Base-by-base conservation (phyloP, 2,329 filamentous ascomycete genomes). In the Ceratocystis eucalypticola region DNA sequence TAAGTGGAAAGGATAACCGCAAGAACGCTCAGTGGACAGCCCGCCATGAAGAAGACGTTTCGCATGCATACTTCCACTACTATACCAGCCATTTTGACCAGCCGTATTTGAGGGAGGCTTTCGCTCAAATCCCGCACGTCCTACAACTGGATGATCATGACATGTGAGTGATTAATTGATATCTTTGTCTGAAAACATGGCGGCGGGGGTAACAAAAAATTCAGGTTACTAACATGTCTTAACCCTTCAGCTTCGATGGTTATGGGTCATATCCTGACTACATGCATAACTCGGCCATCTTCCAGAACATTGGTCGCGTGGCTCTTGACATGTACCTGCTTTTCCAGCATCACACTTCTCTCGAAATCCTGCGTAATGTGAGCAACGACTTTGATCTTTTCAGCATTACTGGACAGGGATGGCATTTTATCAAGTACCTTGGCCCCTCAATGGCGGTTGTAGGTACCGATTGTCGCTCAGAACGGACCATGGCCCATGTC, bases 11-110 rank as follows among this genome's bases (percentile, higher is more conserved):
- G 70, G 94, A 97, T 66, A 94, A 91, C 71, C 83, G 95, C 67
- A 96, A 92, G 78, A 95, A 87, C 71, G 87, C 91, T 0, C 82
- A 87, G 55, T 99, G 94, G 94, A 96, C 92, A 6, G 91, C 93
- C 2, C 87, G 91, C 62, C 90, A 97, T 71, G 91, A 99, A 73
- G 93, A 99, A 73, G 94, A 99, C 73, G 91, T 96, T 20, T 87
- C 88, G 1, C 92, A 97, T 76, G 92, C 94, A 6, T 99, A 96
- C 77, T 99, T 99, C 76, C 94, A 99, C 75, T 99, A 96, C 75
- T 99, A 99, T 74, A 96, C 92, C 1, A 96, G 91, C 71, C 93
- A 97, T 75, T 97, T 99, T 74, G 94, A 99, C 73, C 94, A 99
- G 76, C 92, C 93, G 5, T 93, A 95, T 75, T 76, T 99, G 70